phyloP scores from a whole-genome alignment of 1,284 basidiomycete genomes.

The Chalciporus sp. region DNA sequence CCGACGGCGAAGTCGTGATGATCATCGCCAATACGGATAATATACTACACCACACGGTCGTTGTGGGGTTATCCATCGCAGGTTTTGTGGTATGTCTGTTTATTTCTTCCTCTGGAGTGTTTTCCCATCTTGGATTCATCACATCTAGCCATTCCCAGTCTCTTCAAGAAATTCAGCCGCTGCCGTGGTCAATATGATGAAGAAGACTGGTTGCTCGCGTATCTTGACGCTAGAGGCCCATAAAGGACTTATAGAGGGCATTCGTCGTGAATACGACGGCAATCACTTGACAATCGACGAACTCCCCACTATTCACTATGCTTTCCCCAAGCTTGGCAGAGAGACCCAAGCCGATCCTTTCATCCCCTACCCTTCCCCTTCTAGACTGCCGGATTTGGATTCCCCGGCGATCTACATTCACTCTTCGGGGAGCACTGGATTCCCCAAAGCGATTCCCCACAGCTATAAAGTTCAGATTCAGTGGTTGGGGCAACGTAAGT shows the following conservation, averaged over 20 bases:
- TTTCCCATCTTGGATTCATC: neutral
- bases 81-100: constrained; percentile 32
- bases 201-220: constrained; percentile 31
- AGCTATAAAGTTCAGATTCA: constrained; percentile 27
- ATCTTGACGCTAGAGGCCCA: constrained; percentile 35
- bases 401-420: constrained; percentile 35
- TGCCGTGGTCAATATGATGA: constrained; percentile 35
- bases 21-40: constrained; percentile 39
- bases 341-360: constrained; percentile 33
- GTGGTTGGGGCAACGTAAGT: constrained; percentile 26
- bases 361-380: constrained; percentile 25
- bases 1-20: constrained; percentile 34
- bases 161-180: constrained; percentile 37
- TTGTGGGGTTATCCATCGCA: constrained; percentile 31
- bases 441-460: constrained; percentile 37
- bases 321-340: constrained; percentile 37
- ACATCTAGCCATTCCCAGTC: constrained; percentile 36
- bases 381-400: constrained; percentile 18
- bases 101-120: neutral
- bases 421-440: constrained; percentile 42
- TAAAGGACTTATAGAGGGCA: constrained; percentile 25
- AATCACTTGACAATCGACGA: constrained; percentile 23
- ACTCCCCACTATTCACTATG: constrained; percentile 28
- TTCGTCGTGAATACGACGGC: constrained; percentile 16
- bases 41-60: constrained; percentile 35